Conservation (phyloP, 176 grass and related monocot species). For the Aegilops speltoides region DNA sequence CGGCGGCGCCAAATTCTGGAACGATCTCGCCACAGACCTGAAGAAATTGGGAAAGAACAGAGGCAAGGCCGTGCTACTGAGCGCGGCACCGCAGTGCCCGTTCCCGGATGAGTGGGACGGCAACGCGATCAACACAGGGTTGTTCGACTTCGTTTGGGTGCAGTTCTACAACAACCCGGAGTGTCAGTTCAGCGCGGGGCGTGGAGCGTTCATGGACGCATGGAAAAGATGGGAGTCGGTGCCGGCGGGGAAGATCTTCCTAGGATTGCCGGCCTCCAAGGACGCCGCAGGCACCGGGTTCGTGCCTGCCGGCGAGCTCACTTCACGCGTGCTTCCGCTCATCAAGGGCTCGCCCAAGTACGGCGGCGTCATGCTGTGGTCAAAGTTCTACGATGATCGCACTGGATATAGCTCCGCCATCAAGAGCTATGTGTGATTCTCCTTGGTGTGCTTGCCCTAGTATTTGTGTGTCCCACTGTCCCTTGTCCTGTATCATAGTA, state of each 20-base stretch:
- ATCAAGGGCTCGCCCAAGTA: conserved; percentile 56
- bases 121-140: conserved; percentile 42
- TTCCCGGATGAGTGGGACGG: conserved; percentile 55
- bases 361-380: conserved; percentile 80
- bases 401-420: conserved; percentile 53
- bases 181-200: conserved; percentile 43
- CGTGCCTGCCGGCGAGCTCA: conserved; percentile 51
- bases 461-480: background rate
- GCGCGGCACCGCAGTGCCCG: conserved; percentile 75
- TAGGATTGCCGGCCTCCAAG: conserved; percentile 56
- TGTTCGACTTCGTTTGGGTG: conserved; percentile 69
- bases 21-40: conserved; percentile 45
- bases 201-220: conserved; percentile 41
- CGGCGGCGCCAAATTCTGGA: conserved; percentile 49
- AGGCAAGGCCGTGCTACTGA: conserved; percentile 41
- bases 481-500: too few relatives aligned
- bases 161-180: conserved; percentile 70
- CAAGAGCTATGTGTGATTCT: conserved; percentile 42
- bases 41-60: conserved; percentile 35
- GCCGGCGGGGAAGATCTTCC: conserved; percentile 48
- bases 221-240: conserved; percentile 68
- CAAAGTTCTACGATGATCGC: conserved; percentile 62
- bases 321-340: conserved; percentile 44
- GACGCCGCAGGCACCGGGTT: conserved; percentile 46
- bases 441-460: background rate